phyloP scores from a whole-genome alignment of 495 filamentous ascomycete species.

The Lepidopterella palustris region DNA sequence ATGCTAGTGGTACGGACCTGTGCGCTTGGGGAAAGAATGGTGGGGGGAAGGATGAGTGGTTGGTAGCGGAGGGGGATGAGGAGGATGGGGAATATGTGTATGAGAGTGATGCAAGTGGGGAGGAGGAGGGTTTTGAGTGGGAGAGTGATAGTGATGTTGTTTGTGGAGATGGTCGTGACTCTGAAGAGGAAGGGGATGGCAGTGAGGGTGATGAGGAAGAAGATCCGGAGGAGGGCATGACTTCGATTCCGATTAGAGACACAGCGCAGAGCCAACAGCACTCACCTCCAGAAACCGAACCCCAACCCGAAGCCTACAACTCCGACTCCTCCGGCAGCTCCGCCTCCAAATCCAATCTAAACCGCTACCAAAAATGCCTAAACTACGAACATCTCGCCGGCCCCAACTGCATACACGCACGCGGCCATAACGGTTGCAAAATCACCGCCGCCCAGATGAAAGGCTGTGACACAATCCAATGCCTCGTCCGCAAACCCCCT shows the following conservation, averaged over 20 bases:
- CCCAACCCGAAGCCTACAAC: no score
- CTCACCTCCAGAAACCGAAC: background rate
- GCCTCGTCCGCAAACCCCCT: constrained; percentile 25
- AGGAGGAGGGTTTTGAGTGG: background rate
- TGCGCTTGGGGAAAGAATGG: no score
- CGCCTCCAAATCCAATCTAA: no score
- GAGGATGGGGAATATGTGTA: background rate
- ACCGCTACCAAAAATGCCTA: background rate
- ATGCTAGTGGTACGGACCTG: no score
- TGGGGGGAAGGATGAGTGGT: no score
- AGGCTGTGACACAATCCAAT: constrained; percentile 33
- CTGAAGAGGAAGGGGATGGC: background rate
- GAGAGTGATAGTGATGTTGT: background rate
- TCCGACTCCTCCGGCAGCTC: no score
- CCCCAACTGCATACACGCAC: constrained; percentile 9
- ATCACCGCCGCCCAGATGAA: constrained; percentile 33
- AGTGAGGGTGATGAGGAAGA: background rate
- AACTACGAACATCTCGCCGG: constrained; percentile 8
- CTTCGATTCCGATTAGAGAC: background rate
- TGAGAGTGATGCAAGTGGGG: background rate
- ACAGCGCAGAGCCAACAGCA: background rate
- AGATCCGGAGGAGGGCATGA: background rate
- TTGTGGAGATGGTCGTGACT: background rate
- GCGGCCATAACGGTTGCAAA: constrained; percentile 23
- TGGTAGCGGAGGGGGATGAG: background rate